phyloP scores from a whole-genome alignment of 495 filamentous ascomycete species.

The Immersiella caudata region DNA sequence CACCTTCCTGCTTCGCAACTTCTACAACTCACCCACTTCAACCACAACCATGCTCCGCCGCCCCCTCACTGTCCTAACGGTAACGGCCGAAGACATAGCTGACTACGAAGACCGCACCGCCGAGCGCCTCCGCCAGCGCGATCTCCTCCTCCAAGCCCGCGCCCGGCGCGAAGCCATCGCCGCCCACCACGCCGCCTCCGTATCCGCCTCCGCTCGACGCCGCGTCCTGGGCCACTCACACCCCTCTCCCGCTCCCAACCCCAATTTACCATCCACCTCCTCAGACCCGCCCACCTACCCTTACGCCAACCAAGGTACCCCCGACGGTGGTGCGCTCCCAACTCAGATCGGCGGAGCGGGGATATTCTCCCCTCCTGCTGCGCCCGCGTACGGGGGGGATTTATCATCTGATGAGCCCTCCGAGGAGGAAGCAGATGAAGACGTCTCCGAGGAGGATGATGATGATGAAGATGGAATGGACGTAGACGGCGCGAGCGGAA shows the following conservation, averaged over 20 bases:
- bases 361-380: background rate
- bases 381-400: background rate
- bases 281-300: background rate
- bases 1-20: background rate
- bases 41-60: slow-evolving; percentile 72
- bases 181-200: background rate
- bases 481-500: slow-evolving; percentile 11
- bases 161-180: background rate
- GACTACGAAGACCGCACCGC: slow-evolving; percentile 68
- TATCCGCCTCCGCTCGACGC: background rate
- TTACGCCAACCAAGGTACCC: background rate
- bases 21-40: background rate
- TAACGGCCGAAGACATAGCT: slow-evolving; percentile 77
- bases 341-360: background rate
- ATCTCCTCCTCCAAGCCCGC: slow-evolving; percentile 2
- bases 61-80: slow-evolving; percentile 72
- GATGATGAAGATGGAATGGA: slow-evolving; percentile 37
- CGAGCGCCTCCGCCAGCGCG: slow-evolving; percentile 21
- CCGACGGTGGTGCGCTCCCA: background rate
- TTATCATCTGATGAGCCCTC: background rate
- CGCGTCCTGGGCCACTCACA: slow-evolving; percentile 6
- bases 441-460: slow-evolving; percentile 28
- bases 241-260: slow-evolving; percentile 1
- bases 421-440: background rate
- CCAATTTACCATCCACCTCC: background rate